phyloP scores from a whole-genome alignment of 2,329 filamentous ascomycete genomes.

The Pezicula radicicola region DNA sequence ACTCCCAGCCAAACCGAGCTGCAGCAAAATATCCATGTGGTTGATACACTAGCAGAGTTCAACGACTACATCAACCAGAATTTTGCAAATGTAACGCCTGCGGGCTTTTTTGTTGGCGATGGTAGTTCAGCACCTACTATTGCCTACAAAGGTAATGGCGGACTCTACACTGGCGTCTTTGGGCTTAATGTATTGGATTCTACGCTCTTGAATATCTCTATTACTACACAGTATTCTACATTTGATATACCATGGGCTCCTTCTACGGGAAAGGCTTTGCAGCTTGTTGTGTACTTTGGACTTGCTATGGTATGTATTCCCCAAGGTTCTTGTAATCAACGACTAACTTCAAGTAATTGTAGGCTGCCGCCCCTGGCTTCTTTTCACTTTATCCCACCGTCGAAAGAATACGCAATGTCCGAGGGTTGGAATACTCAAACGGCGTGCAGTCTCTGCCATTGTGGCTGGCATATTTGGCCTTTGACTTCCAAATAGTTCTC shows the following conservation, averaged over 20 bases:
- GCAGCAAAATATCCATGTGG: slow-evolving; percentile 27
- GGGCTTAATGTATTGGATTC: slow-evolving; percentile 65
- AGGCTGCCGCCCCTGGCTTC: slow-evolving; percentile 74
- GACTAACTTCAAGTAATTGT: too few relatives aligned
- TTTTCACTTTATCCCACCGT: slow-evolving; percentile 87
- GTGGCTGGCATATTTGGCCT: slow-evolving; percentile 78
- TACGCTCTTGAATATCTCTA: slow-evolving; percentile 64
- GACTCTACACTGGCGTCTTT: slow-evolving; percentile 53
- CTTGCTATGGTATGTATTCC: slow-evolving; percentile 54
- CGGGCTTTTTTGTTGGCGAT: slow-evolving; percentile 76
- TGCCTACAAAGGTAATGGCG: slow-evolving; percentile 66
- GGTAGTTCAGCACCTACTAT: slow-evolving; percentile 58
- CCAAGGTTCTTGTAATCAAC: too few relatives aligned
- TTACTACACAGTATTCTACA: slow-evolving; percentile 67
- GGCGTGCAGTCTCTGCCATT: slow-evolving; percentile 78
- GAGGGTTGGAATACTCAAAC: slow-evolving; percentile 87
- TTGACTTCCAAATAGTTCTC: slow-evolving; percentile 77
- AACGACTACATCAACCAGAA: slow-evolving; percentile 59
- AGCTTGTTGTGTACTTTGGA: slow-evolving; percentile 78
- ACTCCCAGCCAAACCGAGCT: slow-evolving; percentile 14
- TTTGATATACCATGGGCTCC: slow-evolving; percentile 75
- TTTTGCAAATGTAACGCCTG: slow-evolving; percentile 68
- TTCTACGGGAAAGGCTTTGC: slow-evolving; percentile 67
- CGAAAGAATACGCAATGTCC: slow-evolving; percentile 74
- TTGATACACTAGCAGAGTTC: slow-evolving; percentile 67